Evolutionary conservation across 2,329 filamentous ascomycete species (phyloP), one percentile per base, ranked within the genome.

Genomic region (Stenocarpella maydis): DNA sequence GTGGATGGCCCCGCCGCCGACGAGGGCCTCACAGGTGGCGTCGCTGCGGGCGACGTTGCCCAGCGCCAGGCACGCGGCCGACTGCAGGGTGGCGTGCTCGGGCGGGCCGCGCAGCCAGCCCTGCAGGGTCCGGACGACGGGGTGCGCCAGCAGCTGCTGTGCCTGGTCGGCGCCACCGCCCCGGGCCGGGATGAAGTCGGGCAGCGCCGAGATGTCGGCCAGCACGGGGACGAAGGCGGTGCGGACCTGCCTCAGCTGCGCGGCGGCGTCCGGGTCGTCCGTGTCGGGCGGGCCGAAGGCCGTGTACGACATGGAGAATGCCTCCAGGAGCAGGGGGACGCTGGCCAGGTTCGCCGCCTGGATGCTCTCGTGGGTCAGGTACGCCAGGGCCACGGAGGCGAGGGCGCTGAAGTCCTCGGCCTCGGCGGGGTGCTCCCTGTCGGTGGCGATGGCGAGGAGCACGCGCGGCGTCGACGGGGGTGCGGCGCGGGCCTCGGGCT

Each of bases 31-130:
- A 69, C 86, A 88, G 3, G 82, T 78, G 50, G 82, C 82, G 73
- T 91, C 88, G 2, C 85, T 88, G 47, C 89, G 86, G 7, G 86
- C 85, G 45, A 91, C 77, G 74, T 91, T 91, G 43, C 89, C 89
- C 2, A 91, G 80, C 19, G 86, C 83, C 4, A 91, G 83, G 71
- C 88, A 91, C 1, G 87, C 88, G 5, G 87, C 86, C 2, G 86
- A 82, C 75, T 86, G 86, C 3, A 90, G 81, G 54, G 81, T 79
- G 0, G 78, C 71, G 70, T 85, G 77, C 66, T 74, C 71, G 70
- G 74, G 75, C 72, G 74, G 76, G 76, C 72, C 60, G 31, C 60
- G 55, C 9, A 86, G 75, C 84, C 84, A 86, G 41, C 75, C 72
- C 37, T 80, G 76, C 4, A 87, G 75, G 1, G 74, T 80, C 64